Base-by-base conservation (phyloP, 2,329 filamentous ascomycete genomes). In the Ceratocystis lukuohia region DNA sequence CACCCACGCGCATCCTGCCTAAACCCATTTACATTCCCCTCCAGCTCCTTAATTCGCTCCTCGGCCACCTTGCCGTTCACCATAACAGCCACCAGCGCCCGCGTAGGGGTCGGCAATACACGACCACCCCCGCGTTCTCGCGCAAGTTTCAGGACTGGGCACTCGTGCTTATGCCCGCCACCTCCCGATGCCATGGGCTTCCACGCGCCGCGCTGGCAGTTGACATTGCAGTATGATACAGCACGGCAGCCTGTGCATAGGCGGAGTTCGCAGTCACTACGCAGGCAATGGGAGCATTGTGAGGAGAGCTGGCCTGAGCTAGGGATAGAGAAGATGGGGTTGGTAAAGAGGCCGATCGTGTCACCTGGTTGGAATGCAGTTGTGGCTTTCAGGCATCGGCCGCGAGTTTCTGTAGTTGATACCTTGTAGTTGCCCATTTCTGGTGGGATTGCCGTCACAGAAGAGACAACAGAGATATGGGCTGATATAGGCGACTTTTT, bases 141-240 rank as follows among this genome's bases (percentile, higher is more conserved):
- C 22, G 80, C 76, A 61, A 75, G 76, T 69, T 72, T 70, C 68
- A 80, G 75, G 41, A 76, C 73, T 33, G 73, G 73, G 75, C 84
- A 87, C 74, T 87, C 84, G 59, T 73, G 74, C 70, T 78, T 77
- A 74, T 87, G 84, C 50, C 77, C 75, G 1, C 45, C 44, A 22
- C 25, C 46, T 1, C 65, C 65, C 2, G 48, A 44, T 28, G 30
- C 25, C 17, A 44, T 25, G 30, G 72, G 71, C 6, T 73, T 72
- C 83, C 84, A 86, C 71, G 82, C 79, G 1, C 77, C 74, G 28
- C 75, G 74, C 74, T 87, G 84, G 73, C 84, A 87, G 4, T 71
- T 69, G 6, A 74, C 66, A 63, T 76, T 75, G 74, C 84, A 87
- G 76, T 87, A 87, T 30, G 75, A 77, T 2, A 78, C 77, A 1